These are phyloP conservation scores for Angophora floribunda DNA, from an alignment of 345 rosid species.

Conservation along the genomic window DNA sequence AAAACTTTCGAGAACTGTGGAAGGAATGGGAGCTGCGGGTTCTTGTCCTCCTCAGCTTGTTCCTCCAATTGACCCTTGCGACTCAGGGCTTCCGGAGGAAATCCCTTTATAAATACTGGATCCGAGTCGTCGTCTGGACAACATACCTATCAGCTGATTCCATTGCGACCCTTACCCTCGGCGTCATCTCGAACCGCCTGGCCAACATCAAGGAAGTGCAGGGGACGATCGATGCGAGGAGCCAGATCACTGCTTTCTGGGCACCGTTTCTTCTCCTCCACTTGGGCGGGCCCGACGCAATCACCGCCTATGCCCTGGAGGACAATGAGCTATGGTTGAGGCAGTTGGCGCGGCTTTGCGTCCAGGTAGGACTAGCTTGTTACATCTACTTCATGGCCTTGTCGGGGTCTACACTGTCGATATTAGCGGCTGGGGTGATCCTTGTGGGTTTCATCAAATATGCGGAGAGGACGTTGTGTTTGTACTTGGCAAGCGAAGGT, in stretches of 20 bases:
- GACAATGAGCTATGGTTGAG: background rate
- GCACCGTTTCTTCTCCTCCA: background rate
- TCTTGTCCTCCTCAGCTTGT: background rate
- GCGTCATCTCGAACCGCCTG: background rate
- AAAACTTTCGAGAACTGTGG: background rate
- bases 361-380: background rate
- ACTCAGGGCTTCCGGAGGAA: background rate
- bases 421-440: background rate
- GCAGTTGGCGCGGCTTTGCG: background rate
- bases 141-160: background rate
- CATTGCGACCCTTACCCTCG: background rate
- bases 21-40: background rate
- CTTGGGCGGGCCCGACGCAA: background rate
- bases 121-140: background rate
- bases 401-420: background rate
- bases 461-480: background rate
- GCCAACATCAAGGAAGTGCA: background rate
- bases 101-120: background rate
- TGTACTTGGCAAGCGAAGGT: background rate
- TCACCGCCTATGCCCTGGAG: background rate
- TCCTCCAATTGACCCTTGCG: background rate
- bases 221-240: background rate
- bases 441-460: background rate
- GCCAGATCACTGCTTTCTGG: background rate
- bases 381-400: background rate